Evolutionary conservation across 192 early-diverging fungal species (phyloP), one percentile per base, ranked within the genome.

Genomic region (Linnemannia hyalina): DNA sequence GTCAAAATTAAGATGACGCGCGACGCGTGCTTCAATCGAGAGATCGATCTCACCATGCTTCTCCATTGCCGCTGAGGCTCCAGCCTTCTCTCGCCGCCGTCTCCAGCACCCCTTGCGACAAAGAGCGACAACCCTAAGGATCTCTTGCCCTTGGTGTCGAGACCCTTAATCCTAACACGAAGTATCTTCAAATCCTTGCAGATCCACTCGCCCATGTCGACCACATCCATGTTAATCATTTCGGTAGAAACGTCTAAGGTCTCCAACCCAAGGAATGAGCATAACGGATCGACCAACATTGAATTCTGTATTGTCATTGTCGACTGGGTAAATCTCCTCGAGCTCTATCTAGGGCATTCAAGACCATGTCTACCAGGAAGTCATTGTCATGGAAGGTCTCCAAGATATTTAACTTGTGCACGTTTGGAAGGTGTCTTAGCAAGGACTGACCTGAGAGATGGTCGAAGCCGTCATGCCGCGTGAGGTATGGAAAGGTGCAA

Each of bases 221-320:
- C 29, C 26, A 52, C 49, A 57, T 80, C 78, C 38, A 74, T 80
- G 47, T 74, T 13, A 52, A 80, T 74, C 57, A 26, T 29, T 55
- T 80, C 15, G n/a, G 49, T 7, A 16, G 57, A 20, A 26, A 71
- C 20, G 11, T 38, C 8, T 1, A 80, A 52, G 20, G 1, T 18
- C 7, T 70, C 70, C 44, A 73, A 49, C 23, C 35, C 26, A 20
- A 57, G 29, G 70, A 4, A 72, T 22, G 6, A 41, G 22, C 20
- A 60, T 36, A 1, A 72, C 6, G 23, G 26, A 32, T 47, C 36
- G 38, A 18, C 47, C 16, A 18, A 20, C 1, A 20, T 26, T 15
- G 2, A 15, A 23, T 1, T 49, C 18, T 0, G 11, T 8, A 4
- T 71, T 4, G 5, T 52, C 49, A 52, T 22, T 0, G 20, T 5